Evolutionary conservation across 164 flowering plant species (phyloP).

Genomic region (Vitis cinerea): DNA sequence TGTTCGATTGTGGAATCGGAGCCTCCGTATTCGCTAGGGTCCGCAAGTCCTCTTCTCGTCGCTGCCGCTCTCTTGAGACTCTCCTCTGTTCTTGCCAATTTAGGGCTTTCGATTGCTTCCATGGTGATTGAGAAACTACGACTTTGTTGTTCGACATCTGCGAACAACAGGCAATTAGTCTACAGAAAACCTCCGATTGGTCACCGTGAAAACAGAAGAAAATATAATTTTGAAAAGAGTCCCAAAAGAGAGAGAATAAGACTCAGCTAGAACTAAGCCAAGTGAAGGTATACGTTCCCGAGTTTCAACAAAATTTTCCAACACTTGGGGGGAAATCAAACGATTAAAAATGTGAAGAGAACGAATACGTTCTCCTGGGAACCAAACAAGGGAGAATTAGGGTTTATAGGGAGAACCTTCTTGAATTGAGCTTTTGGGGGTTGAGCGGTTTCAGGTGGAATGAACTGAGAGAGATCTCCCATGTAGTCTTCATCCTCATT

Average conservation of each 20-base stretch:
- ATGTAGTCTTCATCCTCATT: conserved; percentile 80
- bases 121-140: conserved; percentile 22
- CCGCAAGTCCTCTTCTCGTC: conserved; percentile 68
- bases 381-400: too few relatives aligned
- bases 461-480: conserved; percentile 83
- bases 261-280: too few relatives aligned
- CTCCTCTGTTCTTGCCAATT: conserved; percentile 67
- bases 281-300: too few relatives aligned
- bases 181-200: too few relatives aligned
- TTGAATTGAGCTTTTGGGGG: conserved; percentile 28
- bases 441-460: conserved; percentile 51
- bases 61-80: conserved; percentile 60
- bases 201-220: too few relatives aligned
- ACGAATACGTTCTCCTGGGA: too few relatives aligned
- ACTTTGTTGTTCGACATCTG: conserved; percentile 31
- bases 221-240: too few relatives aligned
- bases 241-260: too few relatives aligned
- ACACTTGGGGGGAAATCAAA: too few relatives aligned
- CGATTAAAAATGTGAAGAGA: too few relatives aligned
- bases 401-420: conserved; percentile 26
- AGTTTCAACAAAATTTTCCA: too few relatives aligned
- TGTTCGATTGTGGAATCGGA: conserved; percentile 79
- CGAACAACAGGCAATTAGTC: not conserved
- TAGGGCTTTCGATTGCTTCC: conserved; percentile 41
- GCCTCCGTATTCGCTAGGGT: conserved; percentile 59